Evolutionary conservation across 2,329 filamentous ascomycete genomes (phyloP), one percentile per base, ranked within the genome.

Genomic region (Alternaria alternata): DNA sequence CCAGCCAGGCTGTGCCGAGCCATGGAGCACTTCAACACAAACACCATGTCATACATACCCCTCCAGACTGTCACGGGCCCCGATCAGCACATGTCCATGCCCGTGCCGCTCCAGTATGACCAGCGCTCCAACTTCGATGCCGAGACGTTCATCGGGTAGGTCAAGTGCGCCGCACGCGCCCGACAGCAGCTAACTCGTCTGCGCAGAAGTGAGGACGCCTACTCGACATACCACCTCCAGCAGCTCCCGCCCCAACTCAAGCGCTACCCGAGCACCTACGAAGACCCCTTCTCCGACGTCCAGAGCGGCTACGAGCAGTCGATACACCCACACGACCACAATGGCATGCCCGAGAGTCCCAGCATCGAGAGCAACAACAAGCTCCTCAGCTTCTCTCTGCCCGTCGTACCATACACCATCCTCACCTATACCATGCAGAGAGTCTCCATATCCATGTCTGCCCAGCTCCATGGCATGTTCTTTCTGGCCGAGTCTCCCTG

Each of bases 381-480:
- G 74, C 79, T 84, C 22, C 78, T 85, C 51, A 81, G 82, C 75
- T 85, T 85, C 76, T 82, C 80, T 1, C 70, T 78, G n/a, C 83
- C 83, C 5, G 71, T 67, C 39, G 77, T 82, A 49, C 77, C 87
- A 54, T 89, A 87, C 36, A 85, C 85, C 4, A 80, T 92, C 7
- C 78, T 93, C 49, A 90, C 92, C 67, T 90, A 90, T 64, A 79
- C 83, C 7, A 89, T 87, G 53, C 69, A 71, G 42, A 84, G 88
- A 51, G 86, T 86, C 30, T 88, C 91, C 55, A 82, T 91, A 11
- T 84, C 81, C 68, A 88, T 94, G 83, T 85, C 85, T 22, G 91
- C 91, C 16, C 91, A 94, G 80, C 87, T 94, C 30, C 91, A 94
- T 74, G 91, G 91, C 81, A 94, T 94, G 91, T 94, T 94, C 82